Conservation (phyloP, 495 filamentous ascomycete genomes). For the Amphirosellinia nigrospora region DNA sequence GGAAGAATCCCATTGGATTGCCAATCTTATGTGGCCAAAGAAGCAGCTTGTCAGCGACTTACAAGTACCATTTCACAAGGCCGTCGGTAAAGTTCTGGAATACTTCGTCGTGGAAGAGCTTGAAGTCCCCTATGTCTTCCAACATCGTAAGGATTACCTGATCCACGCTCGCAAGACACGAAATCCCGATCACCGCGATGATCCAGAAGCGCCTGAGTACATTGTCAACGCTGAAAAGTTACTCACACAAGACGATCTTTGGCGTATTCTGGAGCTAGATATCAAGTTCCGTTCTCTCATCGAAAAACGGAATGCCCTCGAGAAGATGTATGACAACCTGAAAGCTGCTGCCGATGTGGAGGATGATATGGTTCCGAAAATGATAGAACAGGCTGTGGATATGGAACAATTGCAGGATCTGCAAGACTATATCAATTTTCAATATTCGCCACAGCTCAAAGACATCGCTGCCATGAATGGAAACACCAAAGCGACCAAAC, state of each 20-base stretch:
- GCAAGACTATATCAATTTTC: slow-evolving; percentile 96
- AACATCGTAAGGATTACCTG: slow-evolving; percentile 96
- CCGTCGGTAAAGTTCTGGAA: slow-evolving; percentile 90
- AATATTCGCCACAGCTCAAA: slow-evolving; percentile 81
- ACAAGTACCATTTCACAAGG: slow-evolving; percentile 80
- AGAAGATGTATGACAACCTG: slow-evolving; percentile 76
- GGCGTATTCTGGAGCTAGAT: slow-evolving; percentile 92
- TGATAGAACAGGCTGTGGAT: slow-evolving; percentile 73
- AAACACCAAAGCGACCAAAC: slow-evolving; percentile 60
- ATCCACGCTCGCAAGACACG: slow-evolving; percentile 85
- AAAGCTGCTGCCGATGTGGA: slow-evolving; percentile 58
- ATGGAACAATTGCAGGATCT: slow-evolving; percentile 96
- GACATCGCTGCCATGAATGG: slow-evolving; percentile 71
- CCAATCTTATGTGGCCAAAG: slow-evolving; percentile 83
- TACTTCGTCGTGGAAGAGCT: slow-evolving; percentile 91
- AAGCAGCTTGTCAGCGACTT: slow-evolving; percentile 74
- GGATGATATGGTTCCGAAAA: slow-evolving; percentile 76
- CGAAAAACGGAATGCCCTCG: slow-evolving; percentile 85
- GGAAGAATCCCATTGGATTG: slow-evolving; percentile 92
- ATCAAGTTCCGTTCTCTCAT: slow-evolving; percentile 89
- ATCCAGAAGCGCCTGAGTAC: slow-evolving; percentile 70
- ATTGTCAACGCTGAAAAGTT: slow-evolving; percentile 83
- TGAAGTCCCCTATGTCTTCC: slow-evolving; percentile 97
- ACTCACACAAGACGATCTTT: slow-evolving; percentile 88
- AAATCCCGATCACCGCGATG: slow-evolving; percentile 58